Evolutionary conservation across 768 basidiomycete species (phyloP), one percentile per base, ranked within the genome.

Genomic region (Dacryopinax spathularia): DNA sequence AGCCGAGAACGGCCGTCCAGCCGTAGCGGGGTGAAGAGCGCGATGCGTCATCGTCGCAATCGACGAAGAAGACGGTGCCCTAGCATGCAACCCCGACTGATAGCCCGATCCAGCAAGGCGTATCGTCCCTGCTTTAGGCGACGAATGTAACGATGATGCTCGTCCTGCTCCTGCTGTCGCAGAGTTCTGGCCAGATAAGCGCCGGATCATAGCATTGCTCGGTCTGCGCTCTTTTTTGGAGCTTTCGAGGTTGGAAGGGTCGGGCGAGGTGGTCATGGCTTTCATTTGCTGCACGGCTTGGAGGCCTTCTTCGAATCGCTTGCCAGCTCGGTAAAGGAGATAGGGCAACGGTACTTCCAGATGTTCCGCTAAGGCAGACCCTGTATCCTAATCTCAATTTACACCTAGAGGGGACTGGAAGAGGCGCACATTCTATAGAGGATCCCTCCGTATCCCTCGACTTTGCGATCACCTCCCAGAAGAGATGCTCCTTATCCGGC

Each of bases 381-480:
- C 89, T 92, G 72, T 41, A 33, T 25, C 16, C 44, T 13, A 7
- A 43, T 20, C 33, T 39, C 31, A 20, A 18, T 16, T 22, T 18
- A n/a, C 37, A 41, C 27, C 39, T 36, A 25, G 34, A 60, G 27
- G 63, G 41, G 36, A 48, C 48, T 33, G 34, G 39, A 34, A 20
- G 10, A 79, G 25, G 29, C 86, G 75, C 70, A 90, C 90, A 92
- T 73, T 92, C 89, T 35, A 88, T 83, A 37, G 82, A 87, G 18
- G 82, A 81, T 62, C 83, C 84, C 66, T 89, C 87, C 31, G 80
- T 82, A 4, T 84, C 80, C 62, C 88, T 80, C 34, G 88, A 88
- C 68, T 83, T 80, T 62, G 89, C 85, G 66, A 92, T 90, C 43
- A 88, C 87, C 73, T 89, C 88, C 90, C 90, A 92, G 7, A 92